These are phyloP conservation scores for Emericellopsis cladophorae DNA, from an alignment of 2,329 filamentous ascomycete genomes.

Conservation along the genomic window DNA sequence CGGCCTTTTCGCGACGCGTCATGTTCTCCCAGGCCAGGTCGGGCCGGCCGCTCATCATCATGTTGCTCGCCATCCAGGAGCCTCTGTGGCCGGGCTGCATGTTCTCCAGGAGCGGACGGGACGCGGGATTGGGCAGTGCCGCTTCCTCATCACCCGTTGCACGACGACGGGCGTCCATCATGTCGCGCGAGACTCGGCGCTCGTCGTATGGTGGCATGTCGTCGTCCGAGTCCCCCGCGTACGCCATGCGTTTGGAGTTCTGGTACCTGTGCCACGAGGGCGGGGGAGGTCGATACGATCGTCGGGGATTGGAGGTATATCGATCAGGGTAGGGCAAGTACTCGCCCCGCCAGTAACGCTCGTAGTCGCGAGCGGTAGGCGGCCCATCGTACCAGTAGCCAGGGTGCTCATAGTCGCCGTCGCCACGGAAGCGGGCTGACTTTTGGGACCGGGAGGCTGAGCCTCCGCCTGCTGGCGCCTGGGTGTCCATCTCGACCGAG, in stretches of 20 bases:
- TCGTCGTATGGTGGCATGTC: conserved; percentile 8
- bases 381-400: conserved; percentile 1
- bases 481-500: not conserved
- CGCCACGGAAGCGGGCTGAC: conserved; percentile 8
- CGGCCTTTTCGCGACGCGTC: conserved; percentile 22
- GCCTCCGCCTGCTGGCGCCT: not conserved
- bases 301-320: conserved; percentile 7
- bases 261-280: conserved; percentile 10
- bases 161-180: not conserved
- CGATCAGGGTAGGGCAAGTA: conserved; percentile 7
- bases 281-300: conserved; percentile 10
- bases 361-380: conserved; percentile 10
- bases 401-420: conserved; percentile 10
- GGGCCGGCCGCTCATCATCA: not conserved
- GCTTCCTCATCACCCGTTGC: not conserved
- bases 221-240: conserved; percentile 9
- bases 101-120: not conserved
- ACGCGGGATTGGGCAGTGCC: not conserved
- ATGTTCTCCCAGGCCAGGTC: conserved; percentile 23
- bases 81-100: not conserved
- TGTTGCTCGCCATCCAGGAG: not conserved
- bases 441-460: not conserved
- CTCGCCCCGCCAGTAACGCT: conserved; percentile 12
- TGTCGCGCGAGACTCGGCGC: not conserved
- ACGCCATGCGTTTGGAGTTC: not conserved